Conservation (phyloP, 2,329 filamentous ascomycete genomes). For the Pleomassaria siparia region DNA sequence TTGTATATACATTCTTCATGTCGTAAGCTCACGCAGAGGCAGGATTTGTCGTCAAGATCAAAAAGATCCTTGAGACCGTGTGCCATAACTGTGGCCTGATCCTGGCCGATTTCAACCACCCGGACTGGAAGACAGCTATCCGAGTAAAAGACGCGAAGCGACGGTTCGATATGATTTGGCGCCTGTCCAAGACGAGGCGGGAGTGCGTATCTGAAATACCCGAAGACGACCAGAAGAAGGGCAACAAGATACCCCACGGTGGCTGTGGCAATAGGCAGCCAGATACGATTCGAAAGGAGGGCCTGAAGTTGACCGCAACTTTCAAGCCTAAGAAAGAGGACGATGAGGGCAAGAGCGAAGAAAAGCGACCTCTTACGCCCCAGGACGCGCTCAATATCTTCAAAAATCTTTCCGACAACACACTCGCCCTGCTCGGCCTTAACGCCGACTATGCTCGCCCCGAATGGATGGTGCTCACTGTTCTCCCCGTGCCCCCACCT, state of each 20-base stretch:
- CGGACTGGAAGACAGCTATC: conserved; percentile 79
- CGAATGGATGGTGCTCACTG: conserved; percentile 97
- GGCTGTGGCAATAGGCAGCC: conserved; percentile 93
- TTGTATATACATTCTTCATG: conserved; percentile 16
- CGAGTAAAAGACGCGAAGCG: conserved; percentile 87
- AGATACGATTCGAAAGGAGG: conserved; percentile 76
- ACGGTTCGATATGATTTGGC: conserved; percentile 91
- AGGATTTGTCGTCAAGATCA: conserved; percentile 98
- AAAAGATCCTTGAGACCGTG: conserved; percentile 98
- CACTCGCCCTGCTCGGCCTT: conserved; percentile 83
- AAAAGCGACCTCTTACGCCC: conserved; percentile 81
- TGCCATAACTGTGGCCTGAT: conserved; percentile 99
- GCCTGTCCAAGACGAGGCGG: conserved; percentile 84
- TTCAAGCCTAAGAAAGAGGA: conserved; percentile 72
- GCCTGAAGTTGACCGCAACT: conserved; percentile 76
- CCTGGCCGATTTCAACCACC: conserved; percentile 88
- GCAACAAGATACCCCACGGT: conserved; percentile 62
- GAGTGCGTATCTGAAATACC: conserved; percentile 77
- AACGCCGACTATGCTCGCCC: conserved; percentile 94
- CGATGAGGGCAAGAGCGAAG: conserved; percentile 66
- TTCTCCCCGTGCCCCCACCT: conserved; percentile 91
- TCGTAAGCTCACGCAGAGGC: conserved; percentile 18
- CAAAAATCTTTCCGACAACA: conserved; percentile 77
- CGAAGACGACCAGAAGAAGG: conserved; percentile 60
- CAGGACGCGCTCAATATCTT: conserved; percentile 85